These are phyloP conservation scores for Daldinia childiae DNA, from an alignment of 495 filamentous ascomycete genomes.

Conservation along the genomic window DNA sequence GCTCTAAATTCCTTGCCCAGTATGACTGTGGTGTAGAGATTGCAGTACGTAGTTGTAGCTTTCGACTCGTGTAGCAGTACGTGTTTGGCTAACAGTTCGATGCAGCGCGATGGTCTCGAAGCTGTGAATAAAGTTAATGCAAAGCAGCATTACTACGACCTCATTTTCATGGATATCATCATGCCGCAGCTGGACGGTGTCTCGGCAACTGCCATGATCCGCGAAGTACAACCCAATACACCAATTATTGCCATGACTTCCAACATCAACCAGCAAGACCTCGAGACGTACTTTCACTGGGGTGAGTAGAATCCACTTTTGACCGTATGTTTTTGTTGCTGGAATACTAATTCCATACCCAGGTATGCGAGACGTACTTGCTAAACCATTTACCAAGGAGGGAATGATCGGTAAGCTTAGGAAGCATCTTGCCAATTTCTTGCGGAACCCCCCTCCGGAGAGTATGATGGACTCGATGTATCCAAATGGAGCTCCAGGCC, in stretches of 20 bases:
- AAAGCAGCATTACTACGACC: constrained; percentile 79
- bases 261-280: constrained; percentile 96
- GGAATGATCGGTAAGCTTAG: constrained; percentile 90
- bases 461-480: constrained; percentile 47
- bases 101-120: constrained; percentile 86
- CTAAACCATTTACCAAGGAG: constrained; percentile 97
- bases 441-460: constrained; percentile 59
- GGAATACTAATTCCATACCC: constrained; percentile 36
- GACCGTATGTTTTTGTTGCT: not conserved
- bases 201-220: constrained; percentile 91
- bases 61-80: constrained; percentile 1
- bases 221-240: constrained; percentile 82
- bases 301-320: constrained; percentile 66
- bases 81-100: constrained; percentile 44
- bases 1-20: constrained; percentile 89
- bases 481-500: constrained; percentile 40
- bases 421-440: constrained; percentile 82
- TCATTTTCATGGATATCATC: constrained; percentile 99
- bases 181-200: constrained; percentile 98
- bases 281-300: constrained; percentile 95
- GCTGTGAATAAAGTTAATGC: constrained; percentile 91
- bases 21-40: constrained; percentile 91
- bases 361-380: constrained; percentile 99
- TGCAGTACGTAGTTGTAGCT: constrained; percentile 71
- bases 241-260: constrained; percentile 99